Base-by-base conservation (phyloP, 2,329 filamentous ascomycete genomes). In the Clarireedia homoeocarpa region DNA sequence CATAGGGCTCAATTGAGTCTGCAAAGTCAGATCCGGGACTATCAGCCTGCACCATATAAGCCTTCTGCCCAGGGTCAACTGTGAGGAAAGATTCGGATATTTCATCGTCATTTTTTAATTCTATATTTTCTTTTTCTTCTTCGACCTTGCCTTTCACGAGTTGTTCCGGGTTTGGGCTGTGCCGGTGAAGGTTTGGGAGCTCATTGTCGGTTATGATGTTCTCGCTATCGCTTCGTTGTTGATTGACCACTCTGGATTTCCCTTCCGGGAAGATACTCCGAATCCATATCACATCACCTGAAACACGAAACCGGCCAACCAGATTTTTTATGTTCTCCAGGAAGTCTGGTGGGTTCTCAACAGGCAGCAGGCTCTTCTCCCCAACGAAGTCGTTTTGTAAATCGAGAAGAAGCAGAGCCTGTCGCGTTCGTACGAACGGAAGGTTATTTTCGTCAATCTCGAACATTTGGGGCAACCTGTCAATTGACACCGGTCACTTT, bases 381-480 rank as follows among this genome's bases (percentile, higher is more conserved):
- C 82, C 77, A 57, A 95, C 74, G 66, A 97, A 96, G 70, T 96
- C 92, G 65, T 95, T 90, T 68, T 97, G 94, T 38, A 95, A 81
- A 66, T 96, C 92, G 61, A 96, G 78, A 17, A 95, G 74, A 20
- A 97, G 75, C 45, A 99, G 77, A 1, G 89, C 92, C 72, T 81
- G 82, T 51, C 83, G 77, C 7, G 82, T 82, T 30, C 72, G 74
- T 52, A 86, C 71, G 49, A 78, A 72, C 10, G 83, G 83, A 20
- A 85, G 73, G 38, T 75, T 73, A 47, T 77, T 70, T 40, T 75
- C 71, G 63, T 83, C 78, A 68, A 85, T 82, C 59, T 78, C 69
- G 66, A 85, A 81, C 73, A 82, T 81, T 46, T 55, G 51, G 48
- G 51, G 53, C 39, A 58, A 47, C 51, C 62, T 66, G 27, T 53